Base-by-base conservation (phyloP, 2,329 filamentous ascomycete genomes). In the Apiospora hydei region DNA sequence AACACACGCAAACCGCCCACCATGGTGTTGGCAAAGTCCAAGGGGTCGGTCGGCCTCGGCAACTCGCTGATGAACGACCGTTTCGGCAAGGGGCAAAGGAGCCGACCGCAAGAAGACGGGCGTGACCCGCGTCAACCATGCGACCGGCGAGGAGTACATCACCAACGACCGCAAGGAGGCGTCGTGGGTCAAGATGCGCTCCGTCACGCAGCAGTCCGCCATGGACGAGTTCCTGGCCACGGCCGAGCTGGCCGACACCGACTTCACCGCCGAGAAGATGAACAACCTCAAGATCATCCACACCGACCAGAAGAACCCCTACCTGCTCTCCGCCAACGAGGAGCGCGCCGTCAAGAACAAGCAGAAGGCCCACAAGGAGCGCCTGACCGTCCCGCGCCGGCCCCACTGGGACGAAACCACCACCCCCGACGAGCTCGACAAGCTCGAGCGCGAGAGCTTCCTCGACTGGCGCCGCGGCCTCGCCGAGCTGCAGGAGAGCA, bases 231-330 rank as follows among this genome's bases (percentile, higher is more conserved):
- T 99, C 83, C 86, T 99, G 75, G 94, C 93, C 72, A 99, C 96
- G 1, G 97, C 96, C 75, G 95, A 98, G 84, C 87, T 99, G 77
- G 96, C 96, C n/a, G 96, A 95, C 76, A 99, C 96, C 76, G 96
- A 99, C 82, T 99, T 99, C 83, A 98, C 96, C 0, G 97, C 96
- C 41, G 95, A 98, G 86, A 98, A 98, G 88, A 93, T 97, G 90
- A 98, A 96, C 85, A 98, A 97, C 80, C 93, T 98, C 84, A 98
- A 98, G 86, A 98, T 99, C 81, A 98, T 99, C 77, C 96, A 99
- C 82, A 92, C 92, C 76, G 95, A 98, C 82, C 95, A 98, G 84
- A 94, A 93, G 85, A 99, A 99, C 82, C 96, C 96, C 0, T 99
- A 96, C 78, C 86, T 99, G 6, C 87, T 99, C 24, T 96, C 94